phyloP scores from a whole-genome alignment of 2,329 filamentous ascomycete species.

The Dothideomycetes sp. region DNA sequence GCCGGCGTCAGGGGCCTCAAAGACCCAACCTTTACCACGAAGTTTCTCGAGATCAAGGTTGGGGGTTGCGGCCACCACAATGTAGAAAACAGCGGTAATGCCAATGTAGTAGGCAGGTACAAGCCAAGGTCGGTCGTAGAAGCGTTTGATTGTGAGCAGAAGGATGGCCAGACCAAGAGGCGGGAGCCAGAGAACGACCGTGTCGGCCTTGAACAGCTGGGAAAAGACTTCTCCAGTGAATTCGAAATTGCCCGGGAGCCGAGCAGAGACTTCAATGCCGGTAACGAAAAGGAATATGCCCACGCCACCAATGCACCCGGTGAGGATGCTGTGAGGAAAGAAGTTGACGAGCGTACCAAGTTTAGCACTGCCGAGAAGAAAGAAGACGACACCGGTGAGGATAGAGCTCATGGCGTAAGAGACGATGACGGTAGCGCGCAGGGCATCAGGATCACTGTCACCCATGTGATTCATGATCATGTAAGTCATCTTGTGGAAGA shows the following conservation, averaged over 20 bases:
- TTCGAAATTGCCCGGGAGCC: conserved; percentile 72
- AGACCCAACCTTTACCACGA: conserved; percentile 76
- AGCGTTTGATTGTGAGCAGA: conserved; percentile 66
- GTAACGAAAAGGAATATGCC: conserved; percentile 91
- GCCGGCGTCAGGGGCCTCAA: conserved; percentile 68
- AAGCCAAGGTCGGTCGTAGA: conserved; percentile 71
- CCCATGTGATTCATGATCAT: conserved; percentile 74
- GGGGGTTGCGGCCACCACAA: conserved; percentile 60
- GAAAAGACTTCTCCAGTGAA: conserved; percentile 69
- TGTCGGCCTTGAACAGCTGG: conserved; percentile 62
- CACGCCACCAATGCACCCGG: conserved; percentile 94
- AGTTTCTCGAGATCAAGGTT: conserved; percentile 56
- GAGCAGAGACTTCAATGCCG: conserved; percentile 84
- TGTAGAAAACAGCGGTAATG: conserved; percentile 68
- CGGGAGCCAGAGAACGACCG: conserved; percentile 70
- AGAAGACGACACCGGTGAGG: conserved; percentile 84
- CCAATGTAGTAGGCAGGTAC: conserved; percentile 76
- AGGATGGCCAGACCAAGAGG: conserved; percentile 67
- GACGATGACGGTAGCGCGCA: conserved; percentile 89
- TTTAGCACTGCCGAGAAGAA: conserved; percentile 74
- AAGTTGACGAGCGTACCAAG: conserved; percentile 92
- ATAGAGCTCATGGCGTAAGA: conserved; percentile 85
- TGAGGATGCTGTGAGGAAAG: conserved; percentile 90
- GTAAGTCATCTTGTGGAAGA: conserved; percentile 96
- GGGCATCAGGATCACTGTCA: conserved; percentile 67